phyloP scores from a whole-genome alignment of 1,284 basidiomycete genomes.

The Schizopora paradoxa region DNA sequence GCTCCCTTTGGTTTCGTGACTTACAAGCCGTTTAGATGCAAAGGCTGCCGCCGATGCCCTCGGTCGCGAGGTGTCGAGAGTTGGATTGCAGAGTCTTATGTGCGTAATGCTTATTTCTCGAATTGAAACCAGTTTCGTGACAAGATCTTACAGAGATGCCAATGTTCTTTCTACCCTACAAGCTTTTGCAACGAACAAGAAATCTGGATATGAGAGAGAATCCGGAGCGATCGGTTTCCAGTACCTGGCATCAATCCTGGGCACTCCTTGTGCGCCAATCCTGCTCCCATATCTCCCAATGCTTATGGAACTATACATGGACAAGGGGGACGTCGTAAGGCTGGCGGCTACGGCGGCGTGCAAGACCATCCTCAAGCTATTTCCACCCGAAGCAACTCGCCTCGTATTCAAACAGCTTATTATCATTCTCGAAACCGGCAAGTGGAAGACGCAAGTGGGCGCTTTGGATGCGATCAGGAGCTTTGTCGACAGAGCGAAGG shows the following conservation, averaged over 20 bases:
- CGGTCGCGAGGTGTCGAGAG: constrained; percentile 61
- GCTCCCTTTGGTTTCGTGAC: not conserved
- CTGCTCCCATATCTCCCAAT: constrained; percentile 75
- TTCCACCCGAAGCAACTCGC: constrained; percentile 79
- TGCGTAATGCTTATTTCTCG: constrained; percentile 32
- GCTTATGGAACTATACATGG: constrained; percentile 85
- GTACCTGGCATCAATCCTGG: constrained; percentile 68
- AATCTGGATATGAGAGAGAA: constrained; percentile 90
- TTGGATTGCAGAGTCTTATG: constrained; percentile 59
- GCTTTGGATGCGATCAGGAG: constrained; percentile 81
- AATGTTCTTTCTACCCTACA: constrained; percentile 63
- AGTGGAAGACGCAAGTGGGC: constrained; percentile 96
- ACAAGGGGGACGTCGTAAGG: constrained; percentile 93
- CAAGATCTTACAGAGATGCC: constrained; percentile 43
- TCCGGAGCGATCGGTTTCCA: constrained; percentile 84
- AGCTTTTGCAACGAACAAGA: constrained; percentile 79
- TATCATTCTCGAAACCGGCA: constrained; percentile 74
- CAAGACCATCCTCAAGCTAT: constrained; percentile 80
- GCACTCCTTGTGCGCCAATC: constrained; percentile 76
- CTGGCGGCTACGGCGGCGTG: constrained; percentile 78
- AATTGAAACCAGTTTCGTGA: constrained; percentile 16
- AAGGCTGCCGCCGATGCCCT: constrained; percentile 75
- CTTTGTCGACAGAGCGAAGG: constrained; percentile 68
- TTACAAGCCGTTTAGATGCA: constrained; percentile 46
- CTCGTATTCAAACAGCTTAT: constrained; percentile 72